Base-by-base conservation (phyloP, 768 basidiomycete genomes). In the Strobilomyces dryophilus region DNA sequence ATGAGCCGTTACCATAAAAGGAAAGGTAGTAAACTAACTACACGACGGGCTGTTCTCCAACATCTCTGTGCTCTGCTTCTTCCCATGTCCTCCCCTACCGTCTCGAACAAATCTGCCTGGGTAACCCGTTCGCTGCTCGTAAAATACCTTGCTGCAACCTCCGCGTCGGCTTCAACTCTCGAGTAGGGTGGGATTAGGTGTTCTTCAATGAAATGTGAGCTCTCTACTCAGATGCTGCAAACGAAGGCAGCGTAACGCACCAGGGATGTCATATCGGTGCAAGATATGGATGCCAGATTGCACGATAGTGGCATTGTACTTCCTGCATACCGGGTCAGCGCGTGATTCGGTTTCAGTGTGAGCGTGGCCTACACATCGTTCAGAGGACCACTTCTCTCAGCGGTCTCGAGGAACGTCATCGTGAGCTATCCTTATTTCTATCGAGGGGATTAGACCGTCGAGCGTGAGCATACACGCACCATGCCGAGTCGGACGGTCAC, bases 221-320 rank as follows among this genome's bases (percentile, higher is more conserved):
- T 8, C 27, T 32, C 17, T 6, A 47, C 24, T 27, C 12, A 27
- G 20, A 24, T 8, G 9, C 34, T 8, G 1, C n/a, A 9, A 14
- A 17, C 1, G 34, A 6, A 5, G 18, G 26, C 31, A 2, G 34
- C 3, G 17, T 34, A 10, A 67, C 80, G 11, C 57, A 83, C 83
- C 85, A 14, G 93, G 95, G 27, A 97, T 77, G 71, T 97, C 95
- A 65, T 95, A 97, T 50, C 93, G 78, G 50, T 79, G 80, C 62
- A 78, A 44, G 53, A 98, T 92, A 3, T 82, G 80, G 53, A 97
- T 95, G 1, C 95, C 95, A 10, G 85, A 87, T 61, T 85, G 78
- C 51, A 95, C 88, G 45, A 98, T 95, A n/a, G n/a, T n/a, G 9
- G 95, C 93, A 57, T 97, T 83, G 73, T 97, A 94, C 82, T 98